Evolutionary conservation across 345 rosid genomes (phyloP).

Genomic region (Brassica juncea): DNA sequence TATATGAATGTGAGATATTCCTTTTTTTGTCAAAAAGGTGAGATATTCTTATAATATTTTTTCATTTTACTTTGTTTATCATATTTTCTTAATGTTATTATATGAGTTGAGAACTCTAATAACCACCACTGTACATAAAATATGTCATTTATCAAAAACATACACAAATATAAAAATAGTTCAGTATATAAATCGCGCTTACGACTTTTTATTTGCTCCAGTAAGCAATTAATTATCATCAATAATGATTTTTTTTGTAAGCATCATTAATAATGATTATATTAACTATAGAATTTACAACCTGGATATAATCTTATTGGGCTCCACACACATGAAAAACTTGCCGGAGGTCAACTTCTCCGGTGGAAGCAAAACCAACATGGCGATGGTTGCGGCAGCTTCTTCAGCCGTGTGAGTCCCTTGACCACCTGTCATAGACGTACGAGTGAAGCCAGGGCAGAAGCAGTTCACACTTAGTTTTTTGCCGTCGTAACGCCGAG

Average conservation of each 20-base stretch:
- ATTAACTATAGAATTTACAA: constrained; percentile 2
- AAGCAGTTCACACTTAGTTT: constrained; percentile 63
- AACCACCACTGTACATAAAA: background rate
- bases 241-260: no score
- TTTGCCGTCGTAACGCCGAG: constrained; percentile 36
- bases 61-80: background rate
- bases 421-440: constrained; percentile 74
- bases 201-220: background rate
- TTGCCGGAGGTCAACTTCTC: constrained; percentile 49
- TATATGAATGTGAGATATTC: background rate
- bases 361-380: constrained; percentile 59
- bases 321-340: constrained; percentile 49
- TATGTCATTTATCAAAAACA: background rate
- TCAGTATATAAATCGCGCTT: no score
- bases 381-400: constrained; percentile 50
- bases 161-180: background rate
- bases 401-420: constrained; percentile 69
- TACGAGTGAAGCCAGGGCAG: constrained; percentile 88
- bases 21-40: background rate
- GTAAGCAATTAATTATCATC: background rate
- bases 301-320: constrained; percentile 22
- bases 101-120: no score
- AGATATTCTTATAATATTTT: background rate
- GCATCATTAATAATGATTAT: background rate
- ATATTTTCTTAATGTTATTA: background rate